Percentiles rank a stretch among this genome's conserved stretches.
These are phyloP conservation scores for Corniculantispora saksenae DNA, from an alignment of 2,329 filamentous ascomycete genomes.

Conservation along the genomic window DNA sequence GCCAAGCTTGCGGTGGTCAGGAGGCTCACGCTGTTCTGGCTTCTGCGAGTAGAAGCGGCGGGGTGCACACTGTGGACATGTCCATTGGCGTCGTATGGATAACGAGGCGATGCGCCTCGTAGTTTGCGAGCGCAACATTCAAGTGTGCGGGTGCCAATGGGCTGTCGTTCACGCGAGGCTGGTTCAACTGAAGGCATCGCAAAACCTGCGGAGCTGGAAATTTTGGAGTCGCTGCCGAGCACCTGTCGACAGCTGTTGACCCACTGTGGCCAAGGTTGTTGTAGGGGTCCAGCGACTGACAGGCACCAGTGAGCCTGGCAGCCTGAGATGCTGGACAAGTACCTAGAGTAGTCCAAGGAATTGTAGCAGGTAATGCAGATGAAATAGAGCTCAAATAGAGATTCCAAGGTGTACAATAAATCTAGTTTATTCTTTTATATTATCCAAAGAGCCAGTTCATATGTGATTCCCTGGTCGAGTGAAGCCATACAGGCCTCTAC, in stretches of 20 bases:
- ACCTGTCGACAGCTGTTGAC: background rate
- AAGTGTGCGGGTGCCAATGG: slow-evolving; percentile 15
- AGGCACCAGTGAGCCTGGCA: background rate
- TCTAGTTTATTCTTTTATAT: no score
- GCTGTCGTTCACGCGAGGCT: background rate
- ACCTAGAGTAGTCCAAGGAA: no score
- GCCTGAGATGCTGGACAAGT: no score
- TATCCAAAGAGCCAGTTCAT: no score
- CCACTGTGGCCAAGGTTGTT: background rate
- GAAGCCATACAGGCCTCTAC: no score
- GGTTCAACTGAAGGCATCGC: background rate
- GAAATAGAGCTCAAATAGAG: no score
- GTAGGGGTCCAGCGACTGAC: background rate
- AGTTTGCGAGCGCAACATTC: slow-evolving; percentile 34
- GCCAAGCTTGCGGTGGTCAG: slow-evolving; percentile 63
- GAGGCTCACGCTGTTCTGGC: slow-evolving; percentile 34
- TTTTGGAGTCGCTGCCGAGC: background rate
- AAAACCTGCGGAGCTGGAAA: background rate
- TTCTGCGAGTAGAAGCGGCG: slow-evolving; percentile 34
- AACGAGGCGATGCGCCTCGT: slow-evolving; percentile 24
- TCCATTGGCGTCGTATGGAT: slow-evolving; percentile 31
- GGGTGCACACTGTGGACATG: slow-evolving; percentile 31
- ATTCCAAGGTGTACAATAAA: no score
- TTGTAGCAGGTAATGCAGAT: no score
- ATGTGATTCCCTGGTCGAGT: no score